phyloP scores from a whole-genome alignment of 148 eudicot species.

The Nyssa sinensis region DNA sequence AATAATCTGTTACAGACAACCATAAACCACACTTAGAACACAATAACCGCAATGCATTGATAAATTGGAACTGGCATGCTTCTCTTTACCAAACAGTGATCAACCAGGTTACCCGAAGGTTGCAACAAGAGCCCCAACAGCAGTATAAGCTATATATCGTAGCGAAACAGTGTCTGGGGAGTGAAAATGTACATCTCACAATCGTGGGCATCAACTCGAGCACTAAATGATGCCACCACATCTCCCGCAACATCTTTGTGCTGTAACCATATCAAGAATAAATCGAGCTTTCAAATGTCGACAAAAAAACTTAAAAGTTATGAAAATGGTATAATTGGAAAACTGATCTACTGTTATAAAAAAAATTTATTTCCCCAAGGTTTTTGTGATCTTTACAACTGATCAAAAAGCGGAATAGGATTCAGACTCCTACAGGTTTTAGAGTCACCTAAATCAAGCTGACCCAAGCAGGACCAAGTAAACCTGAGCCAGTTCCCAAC shows the following conservation, averaged over 20 bases:
- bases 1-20: neutral
- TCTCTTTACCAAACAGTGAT: neutral
- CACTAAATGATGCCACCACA: conserved; percentile 55
- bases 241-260: conserved; percentile 50
- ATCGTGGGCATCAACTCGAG: conserved; percentile 60
- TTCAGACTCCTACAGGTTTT: too few relatives aligned
- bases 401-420: too few relatives aligned
- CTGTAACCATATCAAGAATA: conserved; percentile 35
- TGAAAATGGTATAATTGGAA: neutral
- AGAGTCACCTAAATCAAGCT: too few relatives aligned
- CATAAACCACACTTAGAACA: neutral
- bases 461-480: too few relatives aligned
- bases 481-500: neutral
- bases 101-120: neutral
- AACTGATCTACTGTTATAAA: neutral
- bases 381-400: neutral
- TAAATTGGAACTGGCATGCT: neutral
- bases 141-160: conserved; percentile 20
- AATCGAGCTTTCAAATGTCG: neutral
- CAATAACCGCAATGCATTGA: too few relatives aligned
- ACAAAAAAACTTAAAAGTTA: neutral
- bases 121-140: neutral
- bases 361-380: neutral
- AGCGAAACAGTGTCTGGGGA: conserved; percentile 31
- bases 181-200: conserved; percentile 81